These are phyloP conservation scores for Stephania japonica DNA, from an alignment of 164 flowering plant species.

Conservation along the genomic window DNA sequence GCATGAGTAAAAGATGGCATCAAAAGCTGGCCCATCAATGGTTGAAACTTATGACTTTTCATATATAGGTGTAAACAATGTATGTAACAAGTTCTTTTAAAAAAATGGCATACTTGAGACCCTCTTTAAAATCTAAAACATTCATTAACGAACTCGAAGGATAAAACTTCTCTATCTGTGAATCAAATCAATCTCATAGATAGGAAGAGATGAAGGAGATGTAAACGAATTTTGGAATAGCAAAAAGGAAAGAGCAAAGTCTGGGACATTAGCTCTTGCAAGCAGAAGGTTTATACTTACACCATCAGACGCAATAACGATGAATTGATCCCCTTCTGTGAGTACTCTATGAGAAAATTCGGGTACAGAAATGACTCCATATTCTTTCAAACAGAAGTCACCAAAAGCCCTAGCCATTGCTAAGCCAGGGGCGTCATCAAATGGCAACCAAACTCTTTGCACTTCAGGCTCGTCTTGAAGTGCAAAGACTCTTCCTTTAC, in stretches of 20 bases:
- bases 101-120: neutral
- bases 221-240: neutral
- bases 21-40: too few relatives aligned
- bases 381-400: conserved; percentile 93
- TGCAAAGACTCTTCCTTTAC: conserved; percentile 94
- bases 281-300: conserved; percentile 34
- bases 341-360: conserved; percentile 71
- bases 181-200: neutral
- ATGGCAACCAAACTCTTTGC: conserved; percentile 80
- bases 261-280: neutral
- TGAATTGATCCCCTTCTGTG: conserved; percentile 74
- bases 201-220: neutral
- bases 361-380: conserved; percentile 88
- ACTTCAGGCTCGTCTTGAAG: conserved; percentile 97
- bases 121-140: neutral
- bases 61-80: too few relatives aligned
- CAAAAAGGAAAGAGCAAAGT: neutral
- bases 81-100: too few relatives aligned
- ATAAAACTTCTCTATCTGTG: neutral
- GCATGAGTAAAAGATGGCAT: too few relatives aligned
- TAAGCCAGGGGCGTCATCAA: conserved; percentile 84
- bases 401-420: conserved; percentile 99
- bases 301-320: conserved; percentile 97
- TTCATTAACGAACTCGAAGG: neutral
- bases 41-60: too few relatives aligned